phyloP scores from a whole-genome alignment of 1,139 yeast species.

The Debaryomyces psychrophilus region DNA sequence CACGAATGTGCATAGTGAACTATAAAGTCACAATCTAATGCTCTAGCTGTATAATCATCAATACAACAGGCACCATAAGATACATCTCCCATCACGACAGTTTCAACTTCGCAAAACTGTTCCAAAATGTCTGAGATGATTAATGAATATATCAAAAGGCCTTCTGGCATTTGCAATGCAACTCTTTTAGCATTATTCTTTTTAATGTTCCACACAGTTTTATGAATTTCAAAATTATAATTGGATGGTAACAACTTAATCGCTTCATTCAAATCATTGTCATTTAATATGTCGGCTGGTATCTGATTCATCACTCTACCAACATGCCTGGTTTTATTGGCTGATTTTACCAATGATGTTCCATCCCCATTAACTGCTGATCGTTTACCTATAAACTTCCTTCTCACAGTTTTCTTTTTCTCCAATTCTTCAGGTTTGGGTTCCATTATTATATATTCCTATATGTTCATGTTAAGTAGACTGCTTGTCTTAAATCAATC shows the following conservation, averaged over 20 bases:
- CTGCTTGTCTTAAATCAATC: not conserved
- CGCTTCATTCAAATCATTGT: conserved; percentile 79
- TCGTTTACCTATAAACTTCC: conserved; percentile 42
- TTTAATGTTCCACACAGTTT: conserved; percentile 89
- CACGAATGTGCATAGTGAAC: conserved; percentile 98
- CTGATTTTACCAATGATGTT: conserved; percentile 27
- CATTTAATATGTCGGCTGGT: conserved; percentile 83
- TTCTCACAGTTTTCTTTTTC: conserved; percentile 20
- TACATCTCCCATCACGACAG: conserved; percentile 97
- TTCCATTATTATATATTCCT: conserved; percentile 2
- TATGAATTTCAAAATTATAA: conserved; percentile 93
- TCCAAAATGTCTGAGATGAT: conserved; percentile 87
- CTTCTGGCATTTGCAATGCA: conserved; percentile 98
- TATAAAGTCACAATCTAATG: conserved; percentile 90
- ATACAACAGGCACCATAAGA: conserved; percentile 99
- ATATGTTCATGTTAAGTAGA: conserved; percentile 1
- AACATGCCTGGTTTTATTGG: conserved; percentile 33
- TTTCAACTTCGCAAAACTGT: conserved; percentile 86
- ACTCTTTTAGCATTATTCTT: conserved; percentile 73
- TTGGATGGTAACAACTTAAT: conserved; percentile 81
- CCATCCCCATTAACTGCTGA: conserved; percentile 15
- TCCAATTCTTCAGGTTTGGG: conserved; percentile 7
- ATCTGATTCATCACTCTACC: conserved; percentile 80
- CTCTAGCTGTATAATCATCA: conserved; percentile 92
- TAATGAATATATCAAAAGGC: conserved; percentile 82